phyloP scores from a whole-genome alignment of 1,284 basidiomycete genomes.

The Puccinia polysora region DNA sequence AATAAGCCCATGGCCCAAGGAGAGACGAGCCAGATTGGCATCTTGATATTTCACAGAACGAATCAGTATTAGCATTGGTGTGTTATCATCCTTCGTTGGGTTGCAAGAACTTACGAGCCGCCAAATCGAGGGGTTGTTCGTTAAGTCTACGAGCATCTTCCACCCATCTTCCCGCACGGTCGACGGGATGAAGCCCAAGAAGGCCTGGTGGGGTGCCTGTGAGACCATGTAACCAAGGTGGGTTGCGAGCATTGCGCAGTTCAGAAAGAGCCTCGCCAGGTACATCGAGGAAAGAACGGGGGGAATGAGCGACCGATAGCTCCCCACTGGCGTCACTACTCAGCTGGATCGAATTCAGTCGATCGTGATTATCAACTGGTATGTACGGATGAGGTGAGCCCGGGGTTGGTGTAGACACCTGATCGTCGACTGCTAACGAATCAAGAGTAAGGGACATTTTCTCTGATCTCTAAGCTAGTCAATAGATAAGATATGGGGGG shows the following conservation, averaged over 20 bases:
- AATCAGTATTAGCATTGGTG: too few species aligned
- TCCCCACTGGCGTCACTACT: constrained; percentile 42
- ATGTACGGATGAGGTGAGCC: constrained; percentile 19
- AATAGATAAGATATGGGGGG: too few species aligned
- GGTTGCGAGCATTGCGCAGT: constrained; percentile 35
- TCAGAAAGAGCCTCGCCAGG: constrained; percentile 38
- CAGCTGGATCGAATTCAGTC: constrained; percentile 41
- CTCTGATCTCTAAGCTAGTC: too few species aligned
- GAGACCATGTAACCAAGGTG: constrained; percentile 37
- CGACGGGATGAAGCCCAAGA: not conserved
- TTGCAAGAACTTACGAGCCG: not conserved
- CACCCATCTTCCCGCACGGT: constrained; percentile 18
- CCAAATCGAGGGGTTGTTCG: constrained; percentile 15
- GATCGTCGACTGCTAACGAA: constrained; percentile 10
- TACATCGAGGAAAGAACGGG: constrained; percentile 28
- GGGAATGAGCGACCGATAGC: constrained; percentile 28
- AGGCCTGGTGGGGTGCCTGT: constrained; percentile 35
- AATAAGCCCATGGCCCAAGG: constrained; percentile 7
- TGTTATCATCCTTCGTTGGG: too few species aligned
- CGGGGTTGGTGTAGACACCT: constrained; percentile 22
- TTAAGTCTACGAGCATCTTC: constrained; percentile 26
- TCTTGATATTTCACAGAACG: constrained; percentile 1
- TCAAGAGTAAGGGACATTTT: constrained; percentile 27
- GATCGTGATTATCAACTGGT: constrained; percentile 28
- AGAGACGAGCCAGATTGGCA: constrained; percentile 14